Base-by-base conservation (phyloP, 129 eudicot species). In the Deinandra increscens region DNA sequence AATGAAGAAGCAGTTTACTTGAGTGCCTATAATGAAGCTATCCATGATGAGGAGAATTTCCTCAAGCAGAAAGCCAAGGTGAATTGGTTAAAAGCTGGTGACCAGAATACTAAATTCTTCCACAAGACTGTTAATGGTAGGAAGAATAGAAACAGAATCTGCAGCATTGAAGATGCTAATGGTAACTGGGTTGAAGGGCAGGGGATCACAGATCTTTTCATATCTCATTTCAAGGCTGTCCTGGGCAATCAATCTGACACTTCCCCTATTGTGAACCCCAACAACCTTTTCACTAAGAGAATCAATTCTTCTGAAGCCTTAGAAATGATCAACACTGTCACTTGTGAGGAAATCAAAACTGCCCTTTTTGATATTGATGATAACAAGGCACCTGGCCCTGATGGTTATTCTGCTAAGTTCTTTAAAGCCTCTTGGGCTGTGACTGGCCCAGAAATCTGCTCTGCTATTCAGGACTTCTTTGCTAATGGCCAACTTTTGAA, bases 301-400 rank as follows among this genome's bases (percentile, higher is more conserved):
- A 4, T 49, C n/a, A n/a, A n/a, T n/a, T n/a, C n/a, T n/a, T n/a
- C n/a, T n/a, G n/a, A n/a, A n/a, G n/a, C n/a, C n/a, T n/a, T n/a
- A n/a, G n/a, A n/a, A n/a, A n/a, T n/a, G n/a, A n/a, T n/a, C n/a
- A 0, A 9, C 1, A 2, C 4, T 0, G 0, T 4, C 2, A 18
- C n/a, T n/a, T n/a, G 3, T 0, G 56, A 4, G 2, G 58, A 50
- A 19, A 50, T 50, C 26, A 50, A 50, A 17, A 0, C 11, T 17
- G 26, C 58, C 12, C 6, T 50, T 1, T 18, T 17, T 50, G 29
- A 19, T 18, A 50, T 50, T 5, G 11, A 19, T 17, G 58, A 50
- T 6, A 0, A 5, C 3, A 50, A 50, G 3, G 58, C 58, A 4
- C 29, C 29, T 0, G 58, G 58, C 1, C 56, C 58, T 7, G 58